Percentiles rank a stretch among this genome's conserved stretches.
Conservation (phyloP, 768 basidiomycete species). For the Suillus bovinus region DNA sequence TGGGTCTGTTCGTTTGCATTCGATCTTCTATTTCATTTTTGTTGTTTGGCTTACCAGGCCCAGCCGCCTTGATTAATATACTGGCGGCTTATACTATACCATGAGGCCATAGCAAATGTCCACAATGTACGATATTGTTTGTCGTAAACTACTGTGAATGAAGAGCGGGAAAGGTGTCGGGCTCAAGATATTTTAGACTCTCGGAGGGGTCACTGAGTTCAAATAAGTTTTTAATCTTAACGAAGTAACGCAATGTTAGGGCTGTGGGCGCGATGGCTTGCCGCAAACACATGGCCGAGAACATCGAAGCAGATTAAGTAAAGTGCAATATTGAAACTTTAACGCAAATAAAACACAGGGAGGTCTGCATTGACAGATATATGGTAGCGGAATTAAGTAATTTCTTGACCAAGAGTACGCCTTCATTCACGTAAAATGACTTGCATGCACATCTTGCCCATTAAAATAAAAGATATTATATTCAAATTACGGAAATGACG, state of each 20-base stretch:
- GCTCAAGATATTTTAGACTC: not conserved
- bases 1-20: constrained; percentile 4
- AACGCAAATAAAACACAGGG: not conserved
- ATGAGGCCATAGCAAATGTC: not conserved
- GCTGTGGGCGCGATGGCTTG: not conserved
- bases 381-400: not conserved
- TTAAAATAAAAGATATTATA: not conserved
- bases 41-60: constrained; percentile 3
- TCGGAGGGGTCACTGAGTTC: not conserved
- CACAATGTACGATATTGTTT: not conserved
- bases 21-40: not conserved
- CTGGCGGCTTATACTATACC: not conserved
- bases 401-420: not conserved
- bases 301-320: not conserved
- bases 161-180: not conserved
- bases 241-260: not conserved
- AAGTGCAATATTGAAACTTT: not conserved
- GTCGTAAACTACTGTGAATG: not conserved
- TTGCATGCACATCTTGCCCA: not conserved
- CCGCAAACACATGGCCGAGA: not conserved
- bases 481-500: constrained; percentile 1
- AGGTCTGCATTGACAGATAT: not conserved
- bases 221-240: not conserved
- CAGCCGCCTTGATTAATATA: not conserved
- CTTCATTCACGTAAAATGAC: constrained; percentile 1